Percentiles rank a stretch among this genome's conserved stretches.
phyloP scores from a whole-genome alignment of 139 green algal species.

The Chlorella sp. region DNA sequence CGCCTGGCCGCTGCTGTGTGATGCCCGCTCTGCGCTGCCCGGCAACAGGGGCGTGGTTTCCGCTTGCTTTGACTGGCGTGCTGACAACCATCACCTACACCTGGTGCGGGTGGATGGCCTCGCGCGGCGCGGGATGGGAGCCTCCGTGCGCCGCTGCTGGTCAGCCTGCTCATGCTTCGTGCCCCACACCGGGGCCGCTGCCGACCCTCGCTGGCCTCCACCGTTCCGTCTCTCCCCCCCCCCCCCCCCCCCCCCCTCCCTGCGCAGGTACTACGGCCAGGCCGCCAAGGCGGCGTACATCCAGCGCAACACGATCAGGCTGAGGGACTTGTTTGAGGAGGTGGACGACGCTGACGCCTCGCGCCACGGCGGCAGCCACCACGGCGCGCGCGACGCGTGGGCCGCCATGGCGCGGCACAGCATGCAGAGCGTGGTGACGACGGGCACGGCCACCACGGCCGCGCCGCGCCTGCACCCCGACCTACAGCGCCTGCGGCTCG shows the following conservation, averaged over 20 bases:
- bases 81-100: slow-evolving; percentile 8
- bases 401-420: background rate
- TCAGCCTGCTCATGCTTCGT: too few species aligned
- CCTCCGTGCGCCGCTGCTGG: background rate
- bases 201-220: background rate
- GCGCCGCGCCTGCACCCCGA: background rate
- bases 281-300: slow-evolving; percentile 1
- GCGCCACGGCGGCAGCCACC: background rate
- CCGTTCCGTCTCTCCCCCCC: too few species aligned
- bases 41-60: background rate
- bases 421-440: background rate
- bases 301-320: background rate
- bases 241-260: too few species aligned
- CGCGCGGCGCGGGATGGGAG: too few species aligned
- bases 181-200: too few species aligned
- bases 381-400: background rate
- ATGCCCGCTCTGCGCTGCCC: background rate
- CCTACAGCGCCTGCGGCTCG: slow-evolving; percentile 10
- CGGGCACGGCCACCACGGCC: background rate
- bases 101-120: slow-evolving; percentile 18
- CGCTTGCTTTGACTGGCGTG: background rate
- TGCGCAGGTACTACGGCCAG: slow-evolving; percentile 14
- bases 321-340: slow-evolving; percentile 7
- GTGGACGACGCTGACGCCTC: background rate
- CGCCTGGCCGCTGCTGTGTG: background rate